Base-by-base conservation (phyloP, 768 basidiomycete species). In the Amanita subjunquillea region DNA sequence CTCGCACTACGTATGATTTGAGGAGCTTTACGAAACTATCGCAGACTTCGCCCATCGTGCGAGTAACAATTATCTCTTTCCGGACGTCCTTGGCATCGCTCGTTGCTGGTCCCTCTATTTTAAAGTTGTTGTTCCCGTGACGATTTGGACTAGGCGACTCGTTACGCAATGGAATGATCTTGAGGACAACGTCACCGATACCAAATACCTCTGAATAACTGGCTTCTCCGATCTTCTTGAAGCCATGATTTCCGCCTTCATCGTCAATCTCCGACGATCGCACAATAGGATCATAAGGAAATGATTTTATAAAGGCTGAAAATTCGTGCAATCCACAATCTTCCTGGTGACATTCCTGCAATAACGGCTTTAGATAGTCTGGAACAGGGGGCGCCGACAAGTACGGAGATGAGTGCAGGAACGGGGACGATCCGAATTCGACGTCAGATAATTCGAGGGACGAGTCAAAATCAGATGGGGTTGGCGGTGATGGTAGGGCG, bases 121-220 rank as follows among this genome's bases (percentile, higher is more conserved):
- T 69, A 37, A 62, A 61, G 6, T 52, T 54, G 20, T 43, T 42
- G 47, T 50, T 54, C 38, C 44, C 13, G 48, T 36, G 57, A 41
- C 23, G 42, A 23, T 52, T 38, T 38, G 52, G 17, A 41, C 41
- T 38, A 37, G 60, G 12, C 34, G 59, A 70, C 59, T 83, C 82
- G 56, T 78, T 72, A 47, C 80, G 73, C 36, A 93, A 66, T 5
- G 91, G 92, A 36, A 94, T 82, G 42, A 96, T 76, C 70, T 94
- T 95, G 57, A 94, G 74, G n/a, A 94, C 92, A 32, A 94, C 80
- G 57, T 87, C 80, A 2, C 86, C 86, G 48, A 93, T 85, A 6
- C 87, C 87, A 65, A 91, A 99, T 27, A 99, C 96, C 63, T 99
- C 96, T 0, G 91, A 95, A 66, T 87, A 99, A 46, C 88, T 91